Conservation (phyloP, 345 rosid species). For the Gynandropsis gynandra region DNA sequence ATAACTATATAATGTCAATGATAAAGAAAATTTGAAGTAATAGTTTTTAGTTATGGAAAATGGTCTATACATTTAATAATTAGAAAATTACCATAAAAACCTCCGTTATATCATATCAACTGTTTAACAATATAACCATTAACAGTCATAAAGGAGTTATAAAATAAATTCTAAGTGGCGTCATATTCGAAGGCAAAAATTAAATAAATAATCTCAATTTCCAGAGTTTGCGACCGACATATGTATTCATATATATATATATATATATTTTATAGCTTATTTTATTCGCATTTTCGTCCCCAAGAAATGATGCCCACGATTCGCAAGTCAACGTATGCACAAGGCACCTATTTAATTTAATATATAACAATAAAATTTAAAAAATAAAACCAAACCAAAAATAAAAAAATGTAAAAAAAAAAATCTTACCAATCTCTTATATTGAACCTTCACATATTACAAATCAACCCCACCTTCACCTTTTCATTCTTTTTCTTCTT, state of each 20-base stretch:
- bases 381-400: neutral
- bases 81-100: conserved; percentile 11
- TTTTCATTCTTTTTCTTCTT: conserved; percentile 13
- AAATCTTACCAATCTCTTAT: conserved; percentile 14
- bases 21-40: neutral
- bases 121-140: conserved; percentile 10
- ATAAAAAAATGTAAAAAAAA: conserved; percentile 19
- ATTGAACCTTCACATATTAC: conserved; percentile 2
- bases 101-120: conserved; percentile 23
- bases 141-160: neutral
- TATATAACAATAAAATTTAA: neutral
- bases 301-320: conserved; percentile 30
- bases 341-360: neutral
- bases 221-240: conserved; percentile 28
- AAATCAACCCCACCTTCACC: conserved; percentile 25
- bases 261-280: no score
- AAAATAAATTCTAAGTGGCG: conserved; percentile 1
- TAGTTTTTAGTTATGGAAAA: neutral
- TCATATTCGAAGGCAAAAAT: conserved; percentile 18
- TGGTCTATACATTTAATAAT: neutral
- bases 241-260: neutral
- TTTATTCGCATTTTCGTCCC: conserved; percentile 8
- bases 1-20: no score
- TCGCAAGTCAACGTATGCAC: conserved; percentile 27
- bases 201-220: conserved; percentile 9